These are phyloP conservation scores for Phytophthora sansomeana DNA, from an alignment of 352 stramenopile genomes.

Conservation along the genomic window DNA sequence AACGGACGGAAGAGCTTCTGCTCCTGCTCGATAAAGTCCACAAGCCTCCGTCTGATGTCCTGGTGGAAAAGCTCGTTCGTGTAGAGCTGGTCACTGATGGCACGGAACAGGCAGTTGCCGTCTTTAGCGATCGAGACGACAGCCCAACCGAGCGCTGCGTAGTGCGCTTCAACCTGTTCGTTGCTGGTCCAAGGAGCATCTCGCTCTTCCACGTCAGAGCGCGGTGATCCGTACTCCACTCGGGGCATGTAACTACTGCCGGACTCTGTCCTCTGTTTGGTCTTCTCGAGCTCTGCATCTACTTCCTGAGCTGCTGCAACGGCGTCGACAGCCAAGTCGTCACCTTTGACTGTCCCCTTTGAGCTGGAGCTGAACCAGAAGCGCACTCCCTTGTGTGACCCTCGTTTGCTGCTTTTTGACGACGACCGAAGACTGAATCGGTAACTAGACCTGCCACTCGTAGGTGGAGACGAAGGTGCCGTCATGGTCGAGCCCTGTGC, in stretches of 20 bases:
- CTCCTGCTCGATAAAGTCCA: slow-evolving; percentile 56
- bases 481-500: slow-evolving; percentile 17
- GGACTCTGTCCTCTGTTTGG: slow-evolving; percentile 12
- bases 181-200: slow-evolving; percentile 46
- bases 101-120: slow-evolving; percentile 67
- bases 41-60: slow-evolving; percentile 48
- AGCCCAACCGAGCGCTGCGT: slow-evolving; percentile 41
- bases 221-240: slow-evolving; percentile 26
- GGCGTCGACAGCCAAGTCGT: slow-evolving; percentile 18
- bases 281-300: slow-evolving; percentile 18
- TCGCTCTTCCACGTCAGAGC: slow-evolving; percentile 13
- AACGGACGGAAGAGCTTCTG: slow-evolving; percentile 53
- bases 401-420: slow-evolving; percentile 23
- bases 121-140: slow-evolving; percentile 43
- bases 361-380: slow-evolving; percentile 39
- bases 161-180: slow-evolving; percentile 52
- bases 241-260: slow-evolving; percentile 15
- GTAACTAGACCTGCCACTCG: slow-evolving; percentile 7
- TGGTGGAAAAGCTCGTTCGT: slow-evolving; percentile 49
- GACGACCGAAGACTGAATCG: slow-evolving; percentile 32
- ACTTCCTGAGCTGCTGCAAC: slow-evolving; percentile 18
- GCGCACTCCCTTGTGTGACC: slow-evolving; percentile 21
- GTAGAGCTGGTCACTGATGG: slow-evolving; percentile 69
- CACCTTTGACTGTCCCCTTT: neutral
- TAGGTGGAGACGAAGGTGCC: slow-evolving; percentile 6